Evolutionary conservation across 2,329 filamentous ascomycete species (phyloP).

Genomic region (Fusarium pseudonygamai): DNA sequence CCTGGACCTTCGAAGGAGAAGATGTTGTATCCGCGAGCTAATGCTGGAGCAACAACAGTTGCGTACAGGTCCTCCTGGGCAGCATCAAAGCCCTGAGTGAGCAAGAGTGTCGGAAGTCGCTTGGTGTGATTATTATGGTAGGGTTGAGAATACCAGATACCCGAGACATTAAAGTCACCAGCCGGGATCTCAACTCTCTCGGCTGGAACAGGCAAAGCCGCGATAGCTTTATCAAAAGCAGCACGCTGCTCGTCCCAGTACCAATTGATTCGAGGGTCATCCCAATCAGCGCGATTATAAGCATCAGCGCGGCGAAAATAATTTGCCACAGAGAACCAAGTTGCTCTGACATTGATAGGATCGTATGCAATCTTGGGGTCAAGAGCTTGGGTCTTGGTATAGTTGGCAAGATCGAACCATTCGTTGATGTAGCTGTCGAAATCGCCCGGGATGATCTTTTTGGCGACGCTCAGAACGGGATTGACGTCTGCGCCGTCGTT

Average conservation of each 20-base stretch:
- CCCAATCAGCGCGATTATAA: conserved; percentile 53
- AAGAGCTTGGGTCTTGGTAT: conserved; percentile 27
- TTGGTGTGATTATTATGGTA: not conserved
- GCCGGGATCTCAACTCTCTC: conserved; percentile 45
- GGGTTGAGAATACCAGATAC: conserved; percentile 47
- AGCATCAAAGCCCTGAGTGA: conserved; percentile 21
- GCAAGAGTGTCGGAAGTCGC: not conserved
- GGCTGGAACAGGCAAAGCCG: conserved; percentile 48
- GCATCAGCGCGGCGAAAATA: conserved; percentile 57
- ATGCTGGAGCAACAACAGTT: not conserved
- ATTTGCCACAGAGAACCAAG: conserved; percentile 50
- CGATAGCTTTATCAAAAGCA: conserved; percentile 52
- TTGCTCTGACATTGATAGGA: conserved; percentile 37
- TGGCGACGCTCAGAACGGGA: conserved; percentile 46
- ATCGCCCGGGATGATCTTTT: conserved; percentile 36
- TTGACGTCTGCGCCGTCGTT: conserved; percentile 38
- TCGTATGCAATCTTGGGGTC: conserved; percentile 31
- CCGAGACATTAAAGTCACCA: conserved; percentile 47
- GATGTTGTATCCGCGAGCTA: conserved; percentile 19
- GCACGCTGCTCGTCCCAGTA: conserved; percentile 50
- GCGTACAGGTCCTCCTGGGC: conserved; percentile 28
- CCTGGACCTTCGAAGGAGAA: conserved; percentile 25
- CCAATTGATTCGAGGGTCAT: conserved; percentile 51
- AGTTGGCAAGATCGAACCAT: conserved; percentile 39
- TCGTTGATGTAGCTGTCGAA: conserved; percentile 36